phyloP scores from a whole-genome alignment of 2,329 filamentous ascomycete species.

The Penicillium capsulatum region DNA sequence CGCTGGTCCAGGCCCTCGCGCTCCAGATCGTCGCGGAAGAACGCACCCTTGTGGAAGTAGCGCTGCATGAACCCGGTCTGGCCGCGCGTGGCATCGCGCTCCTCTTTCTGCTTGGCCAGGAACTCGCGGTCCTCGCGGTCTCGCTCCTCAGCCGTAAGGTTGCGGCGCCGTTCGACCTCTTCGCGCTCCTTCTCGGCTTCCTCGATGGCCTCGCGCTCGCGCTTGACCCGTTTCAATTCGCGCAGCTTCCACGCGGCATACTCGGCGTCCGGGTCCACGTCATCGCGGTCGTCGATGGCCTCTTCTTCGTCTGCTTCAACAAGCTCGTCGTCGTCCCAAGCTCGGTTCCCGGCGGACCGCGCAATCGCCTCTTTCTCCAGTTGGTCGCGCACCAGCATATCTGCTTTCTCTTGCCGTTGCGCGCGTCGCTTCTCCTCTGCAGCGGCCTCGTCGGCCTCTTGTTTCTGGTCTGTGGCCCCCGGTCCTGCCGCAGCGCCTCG shows the following conservation, averaged over 20 bases:
- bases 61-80: slow-evolving; percentile 90
- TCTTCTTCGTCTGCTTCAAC: slow-evolving; percentile 63
- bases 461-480: slow-evolving; percentile 18
- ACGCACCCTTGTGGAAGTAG: slow-evolving; percentile 95
- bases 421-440: slow-evolving; percentile 44
- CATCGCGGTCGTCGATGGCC: slow-evolving; percentile 86
- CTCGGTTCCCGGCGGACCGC: slow-evolving; percentile 69
- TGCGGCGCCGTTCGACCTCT: slow-evolving; percentile 81
- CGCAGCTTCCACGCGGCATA: slow-evolving; percentile 89
- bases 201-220: slow-evolving; percentile 81
- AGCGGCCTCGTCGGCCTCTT: slow-evolving; percentile 17
- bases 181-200: slow-evolving; percentile 77
- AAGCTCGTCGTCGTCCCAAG: slow-evolving; percentile 72
- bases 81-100: slow-evolving; percentile 67
- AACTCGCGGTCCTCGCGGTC: slow-evolving; percentile 77
- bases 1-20: slow-evolving; percentile 71
- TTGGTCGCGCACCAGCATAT: slow-evolving; percentile 82
- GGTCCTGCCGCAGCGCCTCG: slow-evolving; percentile 43
- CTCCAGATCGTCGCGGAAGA: slow-evolving; percentile 79
- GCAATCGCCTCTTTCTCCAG: slow-evolving; percentile 76
- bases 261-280: slow-evolving; percentile 79
- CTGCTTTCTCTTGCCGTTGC: slow-evolving; percentile 65
- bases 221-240: slow-evolving; percentile 82
- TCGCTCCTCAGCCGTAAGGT: slow-evolving; percentile 81
- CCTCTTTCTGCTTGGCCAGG: slow-evolving; percentile 72